Conservation (phyloP, 1,139 yeast genomes). For the Blastobotrys aristatus region DNA sequence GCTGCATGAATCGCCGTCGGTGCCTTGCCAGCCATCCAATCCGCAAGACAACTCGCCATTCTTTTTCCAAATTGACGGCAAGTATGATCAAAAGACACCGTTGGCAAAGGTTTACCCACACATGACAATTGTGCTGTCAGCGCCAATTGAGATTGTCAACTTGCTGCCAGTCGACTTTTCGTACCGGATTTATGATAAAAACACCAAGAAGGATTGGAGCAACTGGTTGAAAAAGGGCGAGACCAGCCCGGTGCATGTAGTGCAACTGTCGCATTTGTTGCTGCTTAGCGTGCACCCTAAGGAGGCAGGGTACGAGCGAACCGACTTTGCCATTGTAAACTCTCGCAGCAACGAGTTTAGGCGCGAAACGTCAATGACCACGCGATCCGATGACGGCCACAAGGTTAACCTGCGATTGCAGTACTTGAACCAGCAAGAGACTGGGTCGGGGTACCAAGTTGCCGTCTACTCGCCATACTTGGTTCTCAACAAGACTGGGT, state of each 20-base stretch:
- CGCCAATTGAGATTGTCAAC: constrained; percentile 85
- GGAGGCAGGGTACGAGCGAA: constrained; percentile 57
- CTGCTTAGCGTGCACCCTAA: constrained; percentile 67
- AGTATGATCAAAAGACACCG: constrained; percentile 58
- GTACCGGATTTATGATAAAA: constrained; percentile 74
- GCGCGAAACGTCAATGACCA: constrained; percentile 44
- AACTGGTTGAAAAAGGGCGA: constrained; percentile 60
- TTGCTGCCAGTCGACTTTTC: constrained; percentile 76
- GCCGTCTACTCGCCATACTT: constrained; percentile 82
- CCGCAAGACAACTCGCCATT: constrained; percentile 34
- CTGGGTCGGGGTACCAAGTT: constrained; percentile 35
- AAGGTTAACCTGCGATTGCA: constrained; percentile 57
- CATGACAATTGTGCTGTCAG: constrained; percentile 68
- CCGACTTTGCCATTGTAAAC: constrained; percentile 79
- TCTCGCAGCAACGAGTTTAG: constrained; percentile 49
- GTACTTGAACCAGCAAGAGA: constrained; percentile 41
- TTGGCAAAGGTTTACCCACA: constrained; percentile 78
- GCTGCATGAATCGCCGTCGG: constrained; percentile 45
- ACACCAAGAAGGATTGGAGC: constrained; percentile 64
- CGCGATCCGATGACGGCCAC: constrained; percentile 54
- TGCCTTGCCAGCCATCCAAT: constrained; percentile 51
- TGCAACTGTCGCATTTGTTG: constrained; percentile 64
- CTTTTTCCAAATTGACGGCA: constrained; percentile 72
- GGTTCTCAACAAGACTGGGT: constrained; percentile 73
- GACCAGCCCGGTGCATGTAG: constrained; percentile 72